Conservation (phyloP, 768 basidiomycete genomes). For the Cantharellus anzutake region DNA sequence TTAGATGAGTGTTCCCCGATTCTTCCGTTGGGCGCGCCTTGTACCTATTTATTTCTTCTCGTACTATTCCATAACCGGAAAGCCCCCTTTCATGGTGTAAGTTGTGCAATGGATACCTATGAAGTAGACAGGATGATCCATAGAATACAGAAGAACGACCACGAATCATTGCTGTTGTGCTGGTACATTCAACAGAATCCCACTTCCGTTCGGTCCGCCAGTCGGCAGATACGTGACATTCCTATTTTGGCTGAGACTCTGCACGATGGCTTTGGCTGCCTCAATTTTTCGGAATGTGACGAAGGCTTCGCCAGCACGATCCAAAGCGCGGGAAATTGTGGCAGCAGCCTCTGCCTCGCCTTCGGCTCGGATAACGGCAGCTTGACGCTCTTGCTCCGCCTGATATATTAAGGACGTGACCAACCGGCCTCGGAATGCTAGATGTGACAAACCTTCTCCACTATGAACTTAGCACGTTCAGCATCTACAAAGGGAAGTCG, state of each 20-base stretch:
- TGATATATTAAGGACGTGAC: conserved; percentile 15
- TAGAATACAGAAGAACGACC: background rate
- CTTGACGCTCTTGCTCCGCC: conserved; percentile 99
- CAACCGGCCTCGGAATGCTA: background rate
- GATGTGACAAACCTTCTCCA: conserved; percentile 61
- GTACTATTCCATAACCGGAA: too few species aligned
- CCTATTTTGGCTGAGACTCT: conserved; percentile 54
- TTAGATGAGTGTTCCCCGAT: too few species aligned
- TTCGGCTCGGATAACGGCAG: conserved; percentile 92
- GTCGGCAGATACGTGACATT: conserved; percentile 79
- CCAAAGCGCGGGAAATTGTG: conserved; percentile 78
- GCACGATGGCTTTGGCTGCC: conserved; percentile 91
- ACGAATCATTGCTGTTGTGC: conserved; percentile 18
- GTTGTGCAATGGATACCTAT: too few species aligned
- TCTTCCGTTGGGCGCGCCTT: too few species aligned
- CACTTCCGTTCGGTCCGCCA: conserved; percentile 20
- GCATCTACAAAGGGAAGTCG: conserved; percentile 39
- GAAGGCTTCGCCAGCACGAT: conserved; percentile 91
- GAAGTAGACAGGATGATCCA: background rate
- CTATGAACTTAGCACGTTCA: conserved; percentile 96
- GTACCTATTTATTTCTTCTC: too few species aligned
- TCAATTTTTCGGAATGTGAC: conserved; percentile 91
- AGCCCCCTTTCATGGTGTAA: too few species aligned
- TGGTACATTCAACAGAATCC: conserved; percentile 70
- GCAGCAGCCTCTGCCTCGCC: conserved; percentile 95